Evolutionary conservation across 768 basidiomycete genomes (phyloP).

Genomic region (Agaricus sinodeliciosus): DNA sequence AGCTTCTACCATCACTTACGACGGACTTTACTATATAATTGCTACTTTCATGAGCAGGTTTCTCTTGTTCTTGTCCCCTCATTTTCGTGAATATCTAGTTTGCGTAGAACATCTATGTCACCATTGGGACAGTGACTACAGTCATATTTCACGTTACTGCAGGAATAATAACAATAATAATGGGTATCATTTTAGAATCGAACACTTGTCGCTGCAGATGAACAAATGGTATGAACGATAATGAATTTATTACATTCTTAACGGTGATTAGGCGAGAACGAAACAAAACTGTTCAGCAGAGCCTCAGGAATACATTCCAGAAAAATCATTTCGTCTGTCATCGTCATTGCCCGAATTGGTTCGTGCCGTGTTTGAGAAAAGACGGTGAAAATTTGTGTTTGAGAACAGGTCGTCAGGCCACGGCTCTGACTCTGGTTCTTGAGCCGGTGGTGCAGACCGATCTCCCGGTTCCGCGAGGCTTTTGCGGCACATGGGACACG

Average conservation of each 20-base stretch:
- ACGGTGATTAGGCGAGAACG: background rate
- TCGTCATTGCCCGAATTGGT: background rate
- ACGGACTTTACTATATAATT: conserved; percentile 2
- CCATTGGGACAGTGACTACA: background rate
- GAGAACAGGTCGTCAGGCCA: background rate
- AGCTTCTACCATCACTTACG: background rate
- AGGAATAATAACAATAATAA: too few relatives aligned
- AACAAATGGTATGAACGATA: background rate
- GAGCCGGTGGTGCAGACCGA: background rate
- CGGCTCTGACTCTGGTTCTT: background rate
- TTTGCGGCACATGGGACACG: conserved; percentile 14
- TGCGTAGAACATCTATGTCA: background rate
- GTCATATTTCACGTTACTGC: background rate
- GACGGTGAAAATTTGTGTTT: background rate
- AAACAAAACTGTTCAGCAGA: background rate
- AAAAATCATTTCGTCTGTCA: conserved; percentile 27
- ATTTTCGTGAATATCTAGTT: background rate
- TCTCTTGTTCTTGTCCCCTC: background rate
- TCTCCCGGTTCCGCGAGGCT: conserved; percentile 11
- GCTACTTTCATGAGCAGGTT: background rate
- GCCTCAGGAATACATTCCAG: conserved; percentile 54
- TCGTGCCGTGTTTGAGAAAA: background rate
- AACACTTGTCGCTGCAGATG: too few relatives aligned
- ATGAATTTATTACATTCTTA: background rate
- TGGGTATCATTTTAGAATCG: background rate